Evolutionary conservation across 2,329 filamentous ascomycete species (phyloP).

Genomic region (Fusarium sulawesiense): DNA sequence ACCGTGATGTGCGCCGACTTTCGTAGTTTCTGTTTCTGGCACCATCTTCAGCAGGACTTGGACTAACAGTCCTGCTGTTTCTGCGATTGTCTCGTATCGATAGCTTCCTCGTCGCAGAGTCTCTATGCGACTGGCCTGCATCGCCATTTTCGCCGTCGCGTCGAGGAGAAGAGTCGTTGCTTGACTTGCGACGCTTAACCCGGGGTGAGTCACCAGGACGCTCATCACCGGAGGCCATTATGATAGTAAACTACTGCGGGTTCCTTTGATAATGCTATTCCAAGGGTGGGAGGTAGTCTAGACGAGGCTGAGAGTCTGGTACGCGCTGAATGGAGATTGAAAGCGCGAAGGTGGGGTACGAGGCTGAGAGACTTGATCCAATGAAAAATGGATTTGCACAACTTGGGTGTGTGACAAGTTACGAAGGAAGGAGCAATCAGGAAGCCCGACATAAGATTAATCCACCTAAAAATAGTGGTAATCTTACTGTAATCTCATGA

Average conservation of each 20-base stretch:
- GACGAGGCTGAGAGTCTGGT: slow-evolving; percentile 38
- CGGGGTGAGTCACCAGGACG: slow-evolving; percentile 43
- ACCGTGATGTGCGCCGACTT: slow-evolving; percentile 48
- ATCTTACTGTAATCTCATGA: slow-evolving; percentile 11
- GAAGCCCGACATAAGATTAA: slow-evolving; percentile 6
- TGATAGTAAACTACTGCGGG: not conserved
- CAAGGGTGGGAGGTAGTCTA: slow-evolving; percentile 27
- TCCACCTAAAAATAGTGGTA: slow-evolving; percentile 22
- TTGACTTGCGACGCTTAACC: slow-evolving; percentile 51
- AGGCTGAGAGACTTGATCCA: slow-evolving; percentile 31
- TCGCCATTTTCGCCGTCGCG: slow-evolving; percentile 33
- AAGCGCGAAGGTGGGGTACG: slow-evolving; percentile 26
- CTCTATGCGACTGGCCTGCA: slow-evolving; percentile 9
- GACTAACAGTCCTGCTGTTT: slow-evolving; percentile 42
- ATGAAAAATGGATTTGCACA: slow-evolving; percentile 14
- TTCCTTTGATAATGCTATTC: slow-evolving; percentile 18
- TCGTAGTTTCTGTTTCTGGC: slow-evolving; percentile 45
- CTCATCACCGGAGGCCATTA: slow-evolving; percentile 49
- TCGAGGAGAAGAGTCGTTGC: slow-evolving; percentile 45
- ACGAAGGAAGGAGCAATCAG: not conserved
- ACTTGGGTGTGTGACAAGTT: not conserved
- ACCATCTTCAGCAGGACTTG: slow-evolving; percentile 40
- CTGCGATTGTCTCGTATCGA: slow-evolving; percentile 36
- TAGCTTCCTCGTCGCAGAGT: slow-evolving; percentile 27
- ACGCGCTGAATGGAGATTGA: not conserved